These are phyloP conservation scores for Trichoderma gamsii DNA, from an alignment of 495 filamentous ascomycete species.

Conservation along the genomic window DNA sequence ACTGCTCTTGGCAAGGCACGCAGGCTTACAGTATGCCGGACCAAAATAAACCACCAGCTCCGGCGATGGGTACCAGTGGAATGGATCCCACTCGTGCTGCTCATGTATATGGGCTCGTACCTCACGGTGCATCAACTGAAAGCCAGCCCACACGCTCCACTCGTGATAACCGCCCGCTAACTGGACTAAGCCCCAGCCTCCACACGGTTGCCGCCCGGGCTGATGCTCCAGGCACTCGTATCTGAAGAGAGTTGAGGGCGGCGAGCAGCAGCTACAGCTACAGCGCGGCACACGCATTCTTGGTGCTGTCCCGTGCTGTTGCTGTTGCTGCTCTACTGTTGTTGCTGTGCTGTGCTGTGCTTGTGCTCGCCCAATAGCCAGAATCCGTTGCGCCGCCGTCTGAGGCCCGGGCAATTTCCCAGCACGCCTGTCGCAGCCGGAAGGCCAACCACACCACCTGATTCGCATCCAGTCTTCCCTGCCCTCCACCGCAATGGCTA, in stretches of 20 bases:
- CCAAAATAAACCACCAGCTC: neutral
- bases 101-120: neutral
- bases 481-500: constrained; percentile 12
- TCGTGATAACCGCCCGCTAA: constrained; percentile 11
- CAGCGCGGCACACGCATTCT: neutral
- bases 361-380: neutral
- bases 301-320: neutral
- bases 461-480: constrained; percentile 11
- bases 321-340: neutral
- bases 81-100: constrained; percentile 3
- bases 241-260: neutral
- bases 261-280: neutral
- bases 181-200: constrained; percentile 12
- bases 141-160: neutral
- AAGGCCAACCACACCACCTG: constrained; percentile 9
- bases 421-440: constrained; percentile 11
- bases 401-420: constrained; percentile 2
- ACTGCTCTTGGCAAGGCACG: neutral
- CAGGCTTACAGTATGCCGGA: neutral
- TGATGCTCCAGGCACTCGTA: constrained; percentile 10
- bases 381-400: neutral
- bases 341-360: neutral
- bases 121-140: constrained; percentile 7
- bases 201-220: constrained; percentile 12
- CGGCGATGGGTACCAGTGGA: constrained; percentile 3